Base-by-base conservation (phyloP, 352 stramenopile species). In the Phytophthora ohioensis region DNA sequence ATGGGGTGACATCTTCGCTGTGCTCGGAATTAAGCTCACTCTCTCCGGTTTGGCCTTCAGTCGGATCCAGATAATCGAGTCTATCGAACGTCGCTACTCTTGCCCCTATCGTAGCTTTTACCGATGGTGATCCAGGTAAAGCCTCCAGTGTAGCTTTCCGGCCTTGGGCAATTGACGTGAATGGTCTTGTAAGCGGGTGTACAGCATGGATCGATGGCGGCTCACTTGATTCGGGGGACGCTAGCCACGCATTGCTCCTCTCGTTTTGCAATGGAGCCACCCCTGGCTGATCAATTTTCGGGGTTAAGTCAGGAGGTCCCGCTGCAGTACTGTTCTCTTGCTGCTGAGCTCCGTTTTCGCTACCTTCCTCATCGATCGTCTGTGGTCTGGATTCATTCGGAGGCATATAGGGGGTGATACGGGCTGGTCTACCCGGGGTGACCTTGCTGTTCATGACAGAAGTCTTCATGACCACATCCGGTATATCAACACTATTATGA, bases 401-500 rank as follows among this genome's bases (percentile, higher is more conserved):
- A 43, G 64, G 56, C n/a, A 78, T 49, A n/a, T 67, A 75, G 3
- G 67, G 66, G 17, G 57, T 27, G 21, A 78, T 42, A 15, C 71
- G 71, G 17, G 56, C 51, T 13, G 59, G 17, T 69, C 41, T 60
- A 17, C 48, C 57, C 5, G 64, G 35, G 8, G 51, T 61, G 35
- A 55, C 48, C 46, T 75, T 78, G 39, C 39, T 68, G 39, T 49
- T 72, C 38, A 75, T 49, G 38, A 49, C 43, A 30, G 80, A 70
- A 10, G 78, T 78, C 61, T 72, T 89, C 47, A 67, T 75, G 56
- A 78, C 84, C 64, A 43, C 67, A 17, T 64, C 69, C 0, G 60
- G 60, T 13, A 74, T 74, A 48, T 75, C 67, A 39, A 64, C 56
- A n/a, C 4, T 60, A 60, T 42, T 57, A 41, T 54, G 75, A 43